Evolutionary conservation across 768 basidiomycete genomes (phyloP), one percentile per base, ranked within the genome.

Genomic region (Termitomyces sp.): DNA sequence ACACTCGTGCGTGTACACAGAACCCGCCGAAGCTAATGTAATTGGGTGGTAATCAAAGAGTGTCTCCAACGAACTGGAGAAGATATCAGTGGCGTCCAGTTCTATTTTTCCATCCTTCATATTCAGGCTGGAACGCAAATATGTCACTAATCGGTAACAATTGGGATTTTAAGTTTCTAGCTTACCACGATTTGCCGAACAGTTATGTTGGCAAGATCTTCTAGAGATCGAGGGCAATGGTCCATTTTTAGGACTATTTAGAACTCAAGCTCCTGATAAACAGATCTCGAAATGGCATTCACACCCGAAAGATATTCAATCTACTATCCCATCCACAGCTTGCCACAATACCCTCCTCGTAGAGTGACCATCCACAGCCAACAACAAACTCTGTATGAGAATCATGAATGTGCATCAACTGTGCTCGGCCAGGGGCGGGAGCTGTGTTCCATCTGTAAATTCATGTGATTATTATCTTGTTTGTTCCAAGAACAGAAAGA

Each of bases 371-470:
- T 51, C 84, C 82, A 68, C 91, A 89, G 0, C 93, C 96, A 46
- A 91, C 91, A 29, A 96, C 94, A 73, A 98, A 98, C 75, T 98
- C 96, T 2, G 92, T 96, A 70, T 98, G 96, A 6, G 86, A 79
- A 69, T 94, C 89, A 70, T 97, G 89, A 38, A 94, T 88, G 62
- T 87, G 73, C 61, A 89, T 70, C 53, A 90, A 70, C 62, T 86
- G 81, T 2, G 79, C 73, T 57, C 82, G 77, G 31, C 79, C 79
- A 31, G 80, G 72, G 1, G 72, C 67, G 10, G 87, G 83, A 50
- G 74, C 77, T n/a, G 87, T 88, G 62, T 85, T 84, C 93, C 93
- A 95, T 66, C 93, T 91, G 62, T 9, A 61, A 42, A 57, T 59
- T 29, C 45, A 60, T 50, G 14, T 36, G 15, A 65, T 51, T 29